Percentiles rank a stretch among this genome's conserved stretches.
Conservation (phyloP, 2,329 filamentous ascomycete species). For the Aureobasidium namibiae region DNA sequence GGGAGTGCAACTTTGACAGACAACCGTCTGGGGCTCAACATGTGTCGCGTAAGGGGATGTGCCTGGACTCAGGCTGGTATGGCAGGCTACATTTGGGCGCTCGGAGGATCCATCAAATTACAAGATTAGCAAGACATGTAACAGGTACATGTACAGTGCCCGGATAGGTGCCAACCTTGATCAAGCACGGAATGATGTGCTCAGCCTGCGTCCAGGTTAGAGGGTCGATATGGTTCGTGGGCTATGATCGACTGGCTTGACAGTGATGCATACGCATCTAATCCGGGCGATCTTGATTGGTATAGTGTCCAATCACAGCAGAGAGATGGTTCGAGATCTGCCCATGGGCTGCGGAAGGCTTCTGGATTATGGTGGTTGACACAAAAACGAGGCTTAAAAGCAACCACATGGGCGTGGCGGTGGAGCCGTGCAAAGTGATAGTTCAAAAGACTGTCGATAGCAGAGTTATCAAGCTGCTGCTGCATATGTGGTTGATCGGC, state of each 20-base stretch:
- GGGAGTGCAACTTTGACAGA: background rate
- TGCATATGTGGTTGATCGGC: background rate
- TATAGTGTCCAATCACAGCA: background rate
- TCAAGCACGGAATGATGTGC: background rate
- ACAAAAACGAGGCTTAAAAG: background rate
- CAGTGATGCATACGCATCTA: background rate
- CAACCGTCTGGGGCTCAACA: background rate
- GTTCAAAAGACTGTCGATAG: background rate
- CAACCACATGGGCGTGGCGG: background rate
- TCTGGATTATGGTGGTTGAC: background rate
- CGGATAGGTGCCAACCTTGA: background rate
- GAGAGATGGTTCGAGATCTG: background rate
- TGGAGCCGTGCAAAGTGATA: background rate
- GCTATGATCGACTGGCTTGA: background rate
- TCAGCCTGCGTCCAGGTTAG: background rate
- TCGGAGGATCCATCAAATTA: slow-evolving; percentile 1
- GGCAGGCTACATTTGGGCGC: background rate
- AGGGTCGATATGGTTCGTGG: background rate
- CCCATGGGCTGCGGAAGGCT: background rate
- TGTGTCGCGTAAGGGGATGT: background rate
- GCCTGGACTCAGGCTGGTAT: background rate
- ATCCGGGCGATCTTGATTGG: background rate
- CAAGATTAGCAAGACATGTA: background rate
- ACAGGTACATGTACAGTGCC: background rate
- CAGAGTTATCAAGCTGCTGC: background rate